A percentile compares a stretch with the other conserved stretches of the same genome.
Conservation (phyloP, 2,329 filamentous ascomycete species). For the Tolypocladium cylindrosporum region DNA sequence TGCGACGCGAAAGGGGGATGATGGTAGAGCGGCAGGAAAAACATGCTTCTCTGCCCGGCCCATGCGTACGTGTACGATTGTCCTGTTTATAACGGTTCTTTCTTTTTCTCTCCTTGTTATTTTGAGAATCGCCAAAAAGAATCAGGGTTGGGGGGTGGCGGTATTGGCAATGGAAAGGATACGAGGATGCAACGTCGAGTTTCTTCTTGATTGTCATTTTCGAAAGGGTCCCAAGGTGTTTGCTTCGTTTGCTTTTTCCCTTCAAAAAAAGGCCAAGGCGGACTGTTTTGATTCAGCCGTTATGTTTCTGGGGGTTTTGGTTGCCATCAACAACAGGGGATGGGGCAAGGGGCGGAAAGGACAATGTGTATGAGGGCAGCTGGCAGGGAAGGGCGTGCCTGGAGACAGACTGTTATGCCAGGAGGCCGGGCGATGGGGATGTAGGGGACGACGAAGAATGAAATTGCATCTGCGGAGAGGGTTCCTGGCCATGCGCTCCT, state of each 20-base stretch:
- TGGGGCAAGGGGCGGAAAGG: background rate
- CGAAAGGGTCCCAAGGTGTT: background rate
- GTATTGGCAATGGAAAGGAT: conserved; percentile 12
- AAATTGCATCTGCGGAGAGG: background rate
- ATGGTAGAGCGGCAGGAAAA: conserved; percentile 3
- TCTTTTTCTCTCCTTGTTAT: conserved; percentile 10
- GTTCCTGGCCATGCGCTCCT: background rate
- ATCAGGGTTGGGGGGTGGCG: conserved; percentile 14
- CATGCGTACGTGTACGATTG: conserved; percentile 27
- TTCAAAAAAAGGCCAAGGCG: background rate
- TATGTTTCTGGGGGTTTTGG: background rate
- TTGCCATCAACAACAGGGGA: background rate
- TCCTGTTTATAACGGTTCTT: conserved; percentile 13
- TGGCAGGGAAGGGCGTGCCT: background rate
- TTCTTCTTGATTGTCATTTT: background rate
- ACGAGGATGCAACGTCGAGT: background rate
- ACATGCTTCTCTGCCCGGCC: conserved; percentile 6
- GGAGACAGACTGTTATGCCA: background rate
- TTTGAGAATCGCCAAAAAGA: conserved; percentile 21
- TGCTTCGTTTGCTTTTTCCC: background rate
- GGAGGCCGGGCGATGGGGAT: background rate
- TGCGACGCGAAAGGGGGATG: conserved; percentile 4
- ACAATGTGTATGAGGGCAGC: background rate
- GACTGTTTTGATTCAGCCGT: background rate
- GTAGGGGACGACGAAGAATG: background rate